Evolutionary conservation across 495 filamentous ascomycete genomes (phyloP).

Genomic region (Diplogelasinospora grovesii): DNA sequence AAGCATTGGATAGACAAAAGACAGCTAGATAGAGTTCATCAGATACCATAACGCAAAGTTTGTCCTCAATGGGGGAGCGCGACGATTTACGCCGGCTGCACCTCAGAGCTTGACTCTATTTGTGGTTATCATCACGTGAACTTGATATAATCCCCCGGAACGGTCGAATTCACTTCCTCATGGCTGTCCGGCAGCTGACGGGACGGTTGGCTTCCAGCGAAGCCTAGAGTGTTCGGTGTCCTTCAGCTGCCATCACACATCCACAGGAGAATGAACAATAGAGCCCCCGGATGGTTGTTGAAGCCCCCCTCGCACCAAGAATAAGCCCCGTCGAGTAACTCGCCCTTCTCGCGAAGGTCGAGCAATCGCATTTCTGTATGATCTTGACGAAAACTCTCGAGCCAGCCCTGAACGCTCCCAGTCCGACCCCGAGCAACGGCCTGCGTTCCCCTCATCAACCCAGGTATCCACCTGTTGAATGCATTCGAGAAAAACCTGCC

Average conservation of each 20-base stretch:
- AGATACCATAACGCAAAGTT: constrained; percentile 82
- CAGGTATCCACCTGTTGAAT: constrained; percentile 35
- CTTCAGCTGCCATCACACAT: constrained; percentile 20
- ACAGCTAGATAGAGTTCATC: constrained; percentile 54
- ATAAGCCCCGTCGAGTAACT: constrained; percentile 99
- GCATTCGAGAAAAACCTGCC: too few relatives aligned
- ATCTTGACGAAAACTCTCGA: constrained; percentile 76
- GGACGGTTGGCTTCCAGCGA: constrained; percentile 36
- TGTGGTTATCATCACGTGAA: constrained; percentile 93
- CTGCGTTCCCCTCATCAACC: constrained; percentile 29
- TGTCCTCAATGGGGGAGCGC: constrained; percentile 50
- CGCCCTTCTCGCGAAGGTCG: constrained; percentile 41
- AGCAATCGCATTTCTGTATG: constrained; percentile 99
- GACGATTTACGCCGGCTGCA: constrained; percentile 43
- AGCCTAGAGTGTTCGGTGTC: constrained; percentile 38
- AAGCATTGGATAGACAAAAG: constrained; percentile 9
- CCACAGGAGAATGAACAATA: constrained; percentile 20
- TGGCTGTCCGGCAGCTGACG: constrained; percentile 17
- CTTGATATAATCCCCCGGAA: constrained; percentile 38
- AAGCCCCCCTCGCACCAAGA: constrained; percentile 92
- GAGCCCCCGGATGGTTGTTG: constrained; percentile 18
- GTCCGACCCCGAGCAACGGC: constrained; percentile 35
- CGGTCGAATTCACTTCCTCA: background rate
- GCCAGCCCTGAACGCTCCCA: constrained; percentile 35
- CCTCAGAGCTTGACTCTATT: constrained; percentile 99